Conservation (phyloP, 441 rosid genomes). For the Syzygium syzygioides region DNA sequence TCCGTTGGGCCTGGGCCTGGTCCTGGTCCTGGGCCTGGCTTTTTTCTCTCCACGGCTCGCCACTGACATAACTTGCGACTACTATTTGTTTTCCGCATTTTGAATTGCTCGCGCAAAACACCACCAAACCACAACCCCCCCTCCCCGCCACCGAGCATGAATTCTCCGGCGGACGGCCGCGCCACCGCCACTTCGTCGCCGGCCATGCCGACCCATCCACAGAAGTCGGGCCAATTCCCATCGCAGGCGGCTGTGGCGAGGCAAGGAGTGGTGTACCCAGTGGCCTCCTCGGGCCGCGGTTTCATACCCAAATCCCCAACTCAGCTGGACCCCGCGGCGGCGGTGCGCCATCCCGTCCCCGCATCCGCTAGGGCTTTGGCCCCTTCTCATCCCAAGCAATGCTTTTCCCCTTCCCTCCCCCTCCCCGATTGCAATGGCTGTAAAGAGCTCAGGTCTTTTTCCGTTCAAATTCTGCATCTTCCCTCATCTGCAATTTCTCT, state of each 20-base stretch:
- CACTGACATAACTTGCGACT: background rate
- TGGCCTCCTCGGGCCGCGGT: background rate
- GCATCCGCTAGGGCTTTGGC: background rate
- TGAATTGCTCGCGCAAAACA: background rate
- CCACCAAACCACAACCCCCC: too few relatives aligned
- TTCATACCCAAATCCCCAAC: background rate
- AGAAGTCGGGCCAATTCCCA: background rate
- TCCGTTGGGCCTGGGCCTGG: background rate
- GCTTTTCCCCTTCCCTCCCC: background rate
- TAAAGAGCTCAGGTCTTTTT: background rate
- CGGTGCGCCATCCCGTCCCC: background rate
- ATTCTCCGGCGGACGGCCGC: background rate
- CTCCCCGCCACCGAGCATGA: background rate
- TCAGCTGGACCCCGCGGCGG: background rate
- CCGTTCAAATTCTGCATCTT: background rate
- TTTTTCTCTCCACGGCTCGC: background rate
- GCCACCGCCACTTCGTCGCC: background rate
- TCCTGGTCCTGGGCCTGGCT: background rate
- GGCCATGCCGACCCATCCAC: background rate
- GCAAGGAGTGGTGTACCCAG: background rate
- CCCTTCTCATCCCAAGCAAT: background rate
- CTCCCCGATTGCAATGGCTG: conserved; percentile 1
- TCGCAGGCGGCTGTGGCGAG: background rate
- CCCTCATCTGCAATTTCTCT: background rate
- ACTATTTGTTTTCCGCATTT: background rate